Evolutionary conservation across 805 yeast genomes (phyloP), one percentile per base, ranked within the genome.

Genomic region (Metschnikowia cubensis): DNA sequence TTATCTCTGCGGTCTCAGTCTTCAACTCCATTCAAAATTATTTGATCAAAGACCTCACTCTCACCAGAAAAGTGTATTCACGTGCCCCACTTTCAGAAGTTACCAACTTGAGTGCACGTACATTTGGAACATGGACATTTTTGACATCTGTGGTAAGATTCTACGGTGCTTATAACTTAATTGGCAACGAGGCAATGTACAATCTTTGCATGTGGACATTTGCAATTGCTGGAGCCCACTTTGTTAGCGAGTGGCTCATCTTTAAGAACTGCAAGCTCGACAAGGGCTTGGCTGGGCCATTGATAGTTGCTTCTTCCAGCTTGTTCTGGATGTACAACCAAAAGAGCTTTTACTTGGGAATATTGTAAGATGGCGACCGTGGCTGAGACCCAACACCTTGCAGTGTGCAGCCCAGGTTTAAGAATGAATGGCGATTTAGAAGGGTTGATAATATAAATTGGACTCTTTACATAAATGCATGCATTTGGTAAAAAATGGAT

Each of bases 71-170:
- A 56, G 97, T 94, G 6, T 94, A 94, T 65, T 85, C 79, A 33
- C 48, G 54, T 11, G 68, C 68, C 15, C 61, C 64, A 6, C 54
- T 61, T 3, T 54, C 63, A 7, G 72, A 71, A 48, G 73, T 73
- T 11, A 70, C 75, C 5, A 67, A 71, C 13, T 74, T 94, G 57
- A 83, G 94, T 59, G 96, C 97, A n/a, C 81, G 99, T 61, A 92
- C 99, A 0, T 94, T 94, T 67, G 99, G 99, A 33, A 94, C 99
- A 0, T 94, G 99, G 99, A 94, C 99, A 0, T 74, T 91, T 36
- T 77, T 91, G 59, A 84, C 96, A 2, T 81, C 96, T 1, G 75
- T 92, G 31, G 84, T 94, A 43, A 82, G 99, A 64, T 77, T 84
- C 56, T 89, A 87, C 66, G 96, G 96, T 49, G 95, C 98, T 13